These are phyloP conservation scores for Closterium sp. DNA, from an alignment of 139 green algal genomes.

Conservation along the genomic window DNA sequence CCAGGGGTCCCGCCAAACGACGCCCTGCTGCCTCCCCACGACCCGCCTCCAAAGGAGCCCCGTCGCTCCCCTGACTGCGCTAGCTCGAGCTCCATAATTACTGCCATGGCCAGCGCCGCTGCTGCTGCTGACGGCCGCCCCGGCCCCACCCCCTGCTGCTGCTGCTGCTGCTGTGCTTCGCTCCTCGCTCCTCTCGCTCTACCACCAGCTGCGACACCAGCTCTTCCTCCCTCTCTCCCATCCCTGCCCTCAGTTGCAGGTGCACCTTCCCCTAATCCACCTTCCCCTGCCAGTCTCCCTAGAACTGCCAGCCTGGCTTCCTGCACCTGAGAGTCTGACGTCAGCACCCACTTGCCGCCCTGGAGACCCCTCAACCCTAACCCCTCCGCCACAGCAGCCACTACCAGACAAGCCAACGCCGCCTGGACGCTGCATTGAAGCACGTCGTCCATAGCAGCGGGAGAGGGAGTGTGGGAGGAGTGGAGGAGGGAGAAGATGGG, in stretches of 20 bases:
- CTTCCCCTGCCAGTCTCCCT: background rate
- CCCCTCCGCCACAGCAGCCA: slow-evolving; percentile 28
- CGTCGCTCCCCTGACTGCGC: slow-evolving; percentile 25
- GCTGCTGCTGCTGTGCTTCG: background rate
- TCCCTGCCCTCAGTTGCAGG: background rate
- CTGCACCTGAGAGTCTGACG: background rate
- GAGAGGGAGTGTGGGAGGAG: background rate
- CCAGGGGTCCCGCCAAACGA: background rate
- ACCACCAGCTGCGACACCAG: background rate
- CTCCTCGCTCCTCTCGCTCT: background rate
- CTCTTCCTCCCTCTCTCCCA: background rate
- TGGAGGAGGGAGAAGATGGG: background rate
- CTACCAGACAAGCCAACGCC: slow-evolving; percentile 15
- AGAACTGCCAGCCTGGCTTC: slow-evolving; percentile 2
- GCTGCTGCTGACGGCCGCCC: background rate
- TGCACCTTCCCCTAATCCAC: background rate
- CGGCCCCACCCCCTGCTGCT: background rate
- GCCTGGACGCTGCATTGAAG: background rate
- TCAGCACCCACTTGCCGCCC: slow-evolving; percentile 32
- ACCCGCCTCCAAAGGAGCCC: slow-evolving; percentile 28
- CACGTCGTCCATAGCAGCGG: background rate
- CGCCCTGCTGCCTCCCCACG: slow-evolving; percentile 4
- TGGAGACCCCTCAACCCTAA: background rate
- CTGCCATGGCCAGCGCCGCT: slow-evolving; percentile 13
- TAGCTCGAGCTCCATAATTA: slow-evolving; percentile 30